These are phyloP conservation scores for Lentinula raphanica DNA, from an alignment of 768 basidiomycete genomes.

Conservation along the genomic window DNA sequence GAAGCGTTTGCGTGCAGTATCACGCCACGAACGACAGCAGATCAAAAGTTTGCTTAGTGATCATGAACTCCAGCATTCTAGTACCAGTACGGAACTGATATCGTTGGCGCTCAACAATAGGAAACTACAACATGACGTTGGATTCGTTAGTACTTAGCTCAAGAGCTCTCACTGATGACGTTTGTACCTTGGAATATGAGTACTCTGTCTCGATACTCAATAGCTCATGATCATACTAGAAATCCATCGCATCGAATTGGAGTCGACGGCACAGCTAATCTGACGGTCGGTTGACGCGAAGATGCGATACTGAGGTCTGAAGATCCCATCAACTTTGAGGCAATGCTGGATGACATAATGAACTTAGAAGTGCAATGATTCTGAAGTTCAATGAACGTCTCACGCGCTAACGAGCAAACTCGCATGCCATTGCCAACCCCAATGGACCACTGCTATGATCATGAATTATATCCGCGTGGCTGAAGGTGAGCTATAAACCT, in stretches of 20 bases:
- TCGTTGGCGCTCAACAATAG: conserved; percentile 40
- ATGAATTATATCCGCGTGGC: conserved; percentile 58
- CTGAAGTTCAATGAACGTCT: too few relatives aligned
- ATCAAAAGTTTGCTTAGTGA: background rate
- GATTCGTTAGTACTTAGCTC: conserved; percentile 66
- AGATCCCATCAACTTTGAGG: conserved; percentile 57
- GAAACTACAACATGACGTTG: conserved; percentile 59
- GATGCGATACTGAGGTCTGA: conserved; percentile 60
- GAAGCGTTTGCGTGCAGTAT: background rate
- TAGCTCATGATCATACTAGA: too few relatives aligned
- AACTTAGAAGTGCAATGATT: conserved; percentile 70
- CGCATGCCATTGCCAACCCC: conserved; percentile 61
- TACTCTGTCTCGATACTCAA: background rate
- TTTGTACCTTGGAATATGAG: conserved; percentile 23
- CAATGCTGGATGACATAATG: conserved; percentile 80
- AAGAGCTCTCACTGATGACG: conserved; percentile 57
- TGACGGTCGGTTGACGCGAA: conserved; percentile 65
- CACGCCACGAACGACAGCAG: background rate
- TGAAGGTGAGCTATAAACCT: conserved; percentile 61
- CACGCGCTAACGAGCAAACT: conserved; percentile 54
- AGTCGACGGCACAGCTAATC: conserved; percentile 48
- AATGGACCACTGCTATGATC: too few relatives aligned
- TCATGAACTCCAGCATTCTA: conserved; percentile 42
- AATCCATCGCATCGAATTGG: conserved; percentile 56
- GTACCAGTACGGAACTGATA: conserved; percentile 47